Base-by-base conservation (phyloP, 2,329 filamentous ascomycete genomes). In the Diaporthe eres region DNA sequence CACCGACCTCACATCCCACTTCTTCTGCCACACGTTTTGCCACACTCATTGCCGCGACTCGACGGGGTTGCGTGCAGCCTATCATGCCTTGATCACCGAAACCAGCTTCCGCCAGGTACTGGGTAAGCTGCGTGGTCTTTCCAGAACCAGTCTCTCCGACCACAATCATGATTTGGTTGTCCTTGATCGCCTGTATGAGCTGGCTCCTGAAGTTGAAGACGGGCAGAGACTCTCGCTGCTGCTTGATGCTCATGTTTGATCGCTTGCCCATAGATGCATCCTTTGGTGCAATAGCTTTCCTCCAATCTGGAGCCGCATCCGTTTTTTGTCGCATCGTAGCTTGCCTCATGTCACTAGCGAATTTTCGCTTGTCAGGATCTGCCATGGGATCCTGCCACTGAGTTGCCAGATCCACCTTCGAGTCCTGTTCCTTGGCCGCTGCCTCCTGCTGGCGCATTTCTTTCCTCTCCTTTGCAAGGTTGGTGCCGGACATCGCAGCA, bases 331-430 rank as follows among this genome's bases (percentile, higher is more conserved):
- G 87, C 63, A 84, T 86, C 77, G 92, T 91, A 0, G 92, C 88
- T 77, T 91, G 93, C 73, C 95, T 91, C 68, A 98, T 83, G 79
- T 98, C 97, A 78, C 93, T 93, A 1, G 97, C 97, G 84, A 99
- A 99, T 78, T 97, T 93, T 74, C 94, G 90, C 82, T 96, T 92
- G 78, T 97, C 94, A 2, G 95, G 93, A 34, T 93, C 91, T 19
- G 95, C 93, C 96, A 99, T 98, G 0, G 97, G 97, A 83, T 99
- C 97, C 75, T 98, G 94, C 97, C 97, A 99, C 83, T 98, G 95
- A 17, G 94, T 92, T 71, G 93, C 92, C 4, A 99, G 87, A 80
- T 98, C 95, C 44, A 97, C 94, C 80, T 95, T 94, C 0, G 92
- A 90, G 78, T 94, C 92, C 77, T 97, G 92, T 31, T 95, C 93